A percentile compares a stretch with the other conserved stretches of the same genome.
Conservation (phyloP, 2,329 filamentous ascomycete genomes). For the Coleophoma cylindrospora region DNA sequence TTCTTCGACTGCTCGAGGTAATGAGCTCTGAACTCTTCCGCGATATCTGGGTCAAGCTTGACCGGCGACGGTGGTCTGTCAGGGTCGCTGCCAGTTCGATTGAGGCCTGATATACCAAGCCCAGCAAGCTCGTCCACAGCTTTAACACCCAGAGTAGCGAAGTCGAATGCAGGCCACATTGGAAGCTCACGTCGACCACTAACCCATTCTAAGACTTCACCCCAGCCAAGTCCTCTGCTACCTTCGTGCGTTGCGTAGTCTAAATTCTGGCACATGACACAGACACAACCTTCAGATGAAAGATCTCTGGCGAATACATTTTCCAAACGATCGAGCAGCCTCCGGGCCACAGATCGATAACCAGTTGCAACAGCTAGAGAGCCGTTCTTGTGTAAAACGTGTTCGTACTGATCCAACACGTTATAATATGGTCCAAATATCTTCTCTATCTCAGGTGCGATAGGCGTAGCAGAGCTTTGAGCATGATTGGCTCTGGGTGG, state of each 20-base stretch:
- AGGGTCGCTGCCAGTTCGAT: slow-evolving; percentile 53
- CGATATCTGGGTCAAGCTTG: slow-evolving; percentile 88
- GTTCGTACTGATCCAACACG: slow-evolving; percentile 79
- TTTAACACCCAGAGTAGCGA: slow-evolving; percentile 56
- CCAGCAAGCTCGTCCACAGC: slow-evolving; percentile 51
- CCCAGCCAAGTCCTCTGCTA: slow-evolving; percentile 80
- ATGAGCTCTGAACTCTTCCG: slow-evolving; percentile 87
- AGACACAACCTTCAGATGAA: slow-evolving; percentile 77
- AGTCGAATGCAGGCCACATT: slow-evolving; percentile 81
- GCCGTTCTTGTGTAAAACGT: slow-evolving; percentile 76
- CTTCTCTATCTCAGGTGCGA: slow-evolving; percentile 55
- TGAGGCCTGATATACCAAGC: slow-evolving; percentile 46
- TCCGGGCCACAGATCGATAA: slow-evolving; percentile 87
- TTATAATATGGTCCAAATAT: slow-evolving; percentile 81
- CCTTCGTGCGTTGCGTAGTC: slow-evolving; percentile 35
- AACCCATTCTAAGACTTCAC: slow-evolving; percentile 89
- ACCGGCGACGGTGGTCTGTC: slow-evolving; percentile 55
- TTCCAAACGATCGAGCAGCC: slow-evolving; percentile 83
- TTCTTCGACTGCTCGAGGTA: slow-evolving; percentile 91
- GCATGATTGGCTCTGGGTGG: slow-evolving; percentile 39
- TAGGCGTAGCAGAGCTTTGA: slow-evolving; percentile 8
- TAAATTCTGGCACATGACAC: slow-evolving; percentile 70
- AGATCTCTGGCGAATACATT: slow-evolving; percentile 93
- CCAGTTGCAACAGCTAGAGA: slow-evolving; percentile 93
- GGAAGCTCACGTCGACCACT: slow-evolving; percentile 84